A percentile compares a stretch with the other conserved stretches of the same genome.
Evolutionary conservation across 2,329 filamentous ascomycete genomes (phyloP).

Genomic region (Lizonia empirigonia): DNA sequence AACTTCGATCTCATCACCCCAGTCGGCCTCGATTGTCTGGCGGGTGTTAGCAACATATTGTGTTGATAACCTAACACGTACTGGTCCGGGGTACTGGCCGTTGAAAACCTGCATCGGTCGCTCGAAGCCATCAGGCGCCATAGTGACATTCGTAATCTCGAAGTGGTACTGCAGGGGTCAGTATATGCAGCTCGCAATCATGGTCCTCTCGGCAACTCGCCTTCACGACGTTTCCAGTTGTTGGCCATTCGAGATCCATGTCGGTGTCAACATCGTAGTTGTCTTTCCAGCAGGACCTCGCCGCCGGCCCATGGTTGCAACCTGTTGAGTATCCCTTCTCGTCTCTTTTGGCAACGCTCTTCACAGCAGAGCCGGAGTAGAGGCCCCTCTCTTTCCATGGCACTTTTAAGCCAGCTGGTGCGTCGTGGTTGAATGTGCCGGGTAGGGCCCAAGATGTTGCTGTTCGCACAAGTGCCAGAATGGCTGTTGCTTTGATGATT

Average conservation of each 20-base stretch:
- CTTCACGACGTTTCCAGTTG: slow-evolving; percentile 47
- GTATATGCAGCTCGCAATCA: background rate
- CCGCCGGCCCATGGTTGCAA: slow-evolving; percentile 31
- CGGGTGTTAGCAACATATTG: slow-evolving; percentile 23
- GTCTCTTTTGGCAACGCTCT: slow-evolving; percentile 8
- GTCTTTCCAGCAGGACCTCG: slow-evolving; percentile 33
- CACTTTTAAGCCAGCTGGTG: slow-evolving; percentile 21
- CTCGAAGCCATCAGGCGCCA: slow-evolving; percentile 54
- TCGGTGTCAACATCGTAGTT: slow-evolving; percentile 52
- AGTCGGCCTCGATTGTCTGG: slow-evolving; percentile 51
- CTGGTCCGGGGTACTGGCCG: slow-evolving; percentile 55
- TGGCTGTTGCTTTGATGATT: slow-evolving; percentile 16
- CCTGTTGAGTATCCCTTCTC: slow-evolving; percentile 20
- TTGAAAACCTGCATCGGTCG: slow-evolving; percentile 52
- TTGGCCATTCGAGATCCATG: slow-evolving; percentile 51
- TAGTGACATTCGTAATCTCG: slow-evolving; percentile 51
- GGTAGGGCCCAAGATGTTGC: slow-evolving; percentile 28
- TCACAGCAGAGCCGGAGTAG: slow-evolving; percentile 10
- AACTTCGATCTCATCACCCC: slow-evolving; percentile 50
- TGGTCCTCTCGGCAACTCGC: slow-evolving; percentile 20
- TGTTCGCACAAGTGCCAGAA: slow-evolving; percentile 23
- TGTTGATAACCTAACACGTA: slow-evolving; percentile 36
- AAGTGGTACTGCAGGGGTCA: slow-evolving; percentile 49
- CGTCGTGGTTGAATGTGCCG: background rate
- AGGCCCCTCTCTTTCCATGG: slow-evolving; percentile 33